phyloP scores from a whole-genome alignment of 2,329 filamentous ascomycete species.

The Paraphaeosphaeria sporulosa region DNA sequence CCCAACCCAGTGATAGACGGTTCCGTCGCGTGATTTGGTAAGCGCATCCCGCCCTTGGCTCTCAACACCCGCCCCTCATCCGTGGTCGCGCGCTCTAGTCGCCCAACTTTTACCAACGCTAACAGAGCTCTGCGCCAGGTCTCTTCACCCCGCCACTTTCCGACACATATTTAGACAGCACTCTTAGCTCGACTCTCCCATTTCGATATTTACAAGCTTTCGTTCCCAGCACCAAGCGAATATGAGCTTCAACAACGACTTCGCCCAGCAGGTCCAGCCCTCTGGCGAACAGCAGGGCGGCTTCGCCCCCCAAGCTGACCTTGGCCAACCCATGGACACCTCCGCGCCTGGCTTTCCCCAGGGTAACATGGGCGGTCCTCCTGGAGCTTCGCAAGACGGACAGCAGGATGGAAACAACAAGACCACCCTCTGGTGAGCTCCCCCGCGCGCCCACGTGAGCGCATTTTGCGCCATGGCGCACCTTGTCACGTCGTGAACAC shows the following conservation, averaged over 20 bases:
- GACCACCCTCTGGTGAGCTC: constrained; percentile 61
- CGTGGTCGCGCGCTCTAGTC: constrained; percentile 2
- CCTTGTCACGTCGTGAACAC: neutral
- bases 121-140: constrained; percentile 34
- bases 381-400: constrained; percentile 44
- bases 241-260: constrained; percentile 74
- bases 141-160: constrained; percentile 29
- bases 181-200: constrained; percentile 18
- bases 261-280: constrained; percentile 69
- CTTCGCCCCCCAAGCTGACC: constrained; percentile 55
- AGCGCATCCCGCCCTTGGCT: constrained; percentile 32
- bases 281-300: constrained; percentile 59
- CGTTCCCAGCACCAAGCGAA: constrained; percentile 35
- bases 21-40: constrained; percentile 30
- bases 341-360: constrained; percentile 59
- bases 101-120: constrained; percentile 34
- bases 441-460: constrained; percentile 5
- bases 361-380: constrained; percentile 56
- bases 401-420: constrained; percentile 54
- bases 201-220: constrained; percentile 17
- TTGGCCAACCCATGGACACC: constrained; percentile 66
- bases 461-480: neutral
- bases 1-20: constrained; percentile 25
- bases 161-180: constrained; percentile 43
- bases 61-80: constrained; percentile 12